Evolutionary conservation across 1,139 yeast species (phyloP), one percentile per base, ranked within the genome.

Genomic region (Yamadazyma siamensis): DNA sequence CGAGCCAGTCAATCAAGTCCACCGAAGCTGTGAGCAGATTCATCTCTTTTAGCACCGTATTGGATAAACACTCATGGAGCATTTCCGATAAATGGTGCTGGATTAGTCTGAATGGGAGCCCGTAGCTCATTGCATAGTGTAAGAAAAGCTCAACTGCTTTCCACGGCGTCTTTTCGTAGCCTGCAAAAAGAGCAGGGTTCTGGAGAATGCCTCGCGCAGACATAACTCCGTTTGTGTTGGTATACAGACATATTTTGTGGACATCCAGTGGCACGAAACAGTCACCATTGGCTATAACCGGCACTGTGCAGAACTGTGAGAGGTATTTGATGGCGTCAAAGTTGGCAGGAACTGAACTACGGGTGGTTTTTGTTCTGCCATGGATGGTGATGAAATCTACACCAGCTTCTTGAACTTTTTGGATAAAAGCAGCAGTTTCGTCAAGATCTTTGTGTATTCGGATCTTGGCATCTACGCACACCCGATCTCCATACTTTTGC

Each of bases 281-380:
- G 56, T 94, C 98, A 8, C 98, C 98, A 50, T 94, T 94, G 2
- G 98, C 96, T 10, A 91, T 81, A 0, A 94, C 89, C 0, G 97
- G 97, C 0, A 83, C 77, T 3, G 55, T 51, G 1, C 83, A 85
- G 2, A 68, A 55, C 15, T 72, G 71, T 39, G 80, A 80, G 13
- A 91, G 71, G 11, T 62, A 56, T 44, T 72, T 77, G 23, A 91
- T 89, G 11, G 95, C 96, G 16, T 84, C 94, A 26, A 82, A 67
- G 54, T 89, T 75, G 2, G 81, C 94, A 0, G 96, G 94, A 23
- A 75, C 74, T 1, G 94, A 79, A 2, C 95, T 84, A 39, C 98
- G 65, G 4, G 95, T 94, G 27, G 74, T 77, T 47, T 81, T 80
- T 1, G 95, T 80, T 36, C 98, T 69, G 2, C 98, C 98, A 57